Conservation (phyloP, 2,329 filamentous ascomycete species). For the Didymella segeticola region DNA sequence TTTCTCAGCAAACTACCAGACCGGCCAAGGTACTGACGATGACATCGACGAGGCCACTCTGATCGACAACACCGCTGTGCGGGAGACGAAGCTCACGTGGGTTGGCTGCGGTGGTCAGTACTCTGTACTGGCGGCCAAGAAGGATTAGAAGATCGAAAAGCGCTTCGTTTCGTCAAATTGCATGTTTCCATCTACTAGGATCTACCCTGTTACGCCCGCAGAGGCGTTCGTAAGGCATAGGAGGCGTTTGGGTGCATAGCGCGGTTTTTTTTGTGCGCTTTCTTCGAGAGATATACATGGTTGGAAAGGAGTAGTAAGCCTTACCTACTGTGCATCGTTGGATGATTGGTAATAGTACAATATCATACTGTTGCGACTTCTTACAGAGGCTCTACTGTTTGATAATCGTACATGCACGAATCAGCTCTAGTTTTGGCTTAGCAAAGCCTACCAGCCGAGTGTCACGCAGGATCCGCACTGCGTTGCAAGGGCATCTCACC, state of each 20-base stretch:
- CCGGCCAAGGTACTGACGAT: conserved; percentile 77
- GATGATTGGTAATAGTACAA: conserved; percentile 30
- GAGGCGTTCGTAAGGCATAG: conserved; percentile 21
- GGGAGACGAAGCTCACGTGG: conserved; percentile 74
- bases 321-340: conserved; percentile 5
- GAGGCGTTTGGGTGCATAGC: conserved; percentile 31
- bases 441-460: neutral
- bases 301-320: conserved; percentile 2
- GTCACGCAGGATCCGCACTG: neutral
- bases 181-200: conserved; percentile 15
- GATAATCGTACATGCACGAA: neutral
- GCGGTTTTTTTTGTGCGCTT: conserved; percentile 14
- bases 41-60: conserved; percentile 78
- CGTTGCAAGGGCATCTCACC: neutral
- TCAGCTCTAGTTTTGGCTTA: neutral
- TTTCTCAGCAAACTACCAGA: conserved; percentile 81
- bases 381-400: no score
- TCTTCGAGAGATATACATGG: conserved; percentile 6
- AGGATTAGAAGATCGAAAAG: conserved; percentile 22
- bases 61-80: conserved; percentile 84
- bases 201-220: conserved; percentile 2
- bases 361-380: conserved; percentile 6
- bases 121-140: conserved; percentile 63
- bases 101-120: conserved; percentile 92
- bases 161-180: conserved; percentile 8